Base-by-base conservation (phyloP, 2,329 filamentous ascomycete species). In the Ophiobolus disseminans region DNA sequence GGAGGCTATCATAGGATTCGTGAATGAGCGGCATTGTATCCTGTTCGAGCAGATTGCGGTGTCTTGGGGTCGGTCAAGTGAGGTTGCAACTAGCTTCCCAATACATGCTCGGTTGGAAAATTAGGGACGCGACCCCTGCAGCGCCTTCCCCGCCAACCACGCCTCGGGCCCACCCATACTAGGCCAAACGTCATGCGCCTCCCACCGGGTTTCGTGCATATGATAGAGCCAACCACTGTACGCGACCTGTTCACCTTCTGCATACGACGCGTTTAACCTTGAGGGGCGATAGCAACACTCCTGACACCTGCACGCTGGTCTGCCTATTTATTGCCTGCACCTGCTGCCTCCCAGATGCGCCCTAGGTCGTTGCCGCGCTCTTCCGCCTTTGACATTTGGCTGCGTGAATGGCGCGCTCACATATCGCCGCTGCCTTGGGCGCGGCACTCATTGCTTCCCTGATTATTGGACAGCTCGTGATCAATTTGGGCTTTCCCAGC, bases 1-100 rank as follows among this genome's bases (percentile, higher is more conserved):
- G 89, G 17, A 95, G 85, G 17, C 88, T 90, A 69, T 94, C 89
- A 75, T 91, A 87, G 53, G 87, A 82, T 70, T 84, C 83, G 55
- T 83, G 83, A 54, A 87, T 85, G 50, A 88, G 79, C 54, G 87
- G 82, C 86, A 90, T 89, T 55, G 68, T 50, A 48, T 51, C 48
- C 45, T 48, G 41, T 44, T 35, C 32, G 45, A 45, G 48, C 47
- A 59, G 55, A 62, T 55, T 60, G 54, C 21, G 46, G 39, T 36
- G 42, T 40, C n/a, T 34, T 34, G 31, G 43, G 21, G 47, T 42
- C 40, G 31, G 37, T 50, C 46, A 49, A 46, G 56, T 50, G 43
- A 38, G 28, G 17, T 28, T 37, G 44, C 44, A 41, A 46, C 42
- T 48, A 43, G 43, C 39, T 14, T 40, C 16, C 37, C 44, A 40